Base-by-base conservation (phyloP, 768 basidiomycete species). In the Hydnum rufescens region DNA sequence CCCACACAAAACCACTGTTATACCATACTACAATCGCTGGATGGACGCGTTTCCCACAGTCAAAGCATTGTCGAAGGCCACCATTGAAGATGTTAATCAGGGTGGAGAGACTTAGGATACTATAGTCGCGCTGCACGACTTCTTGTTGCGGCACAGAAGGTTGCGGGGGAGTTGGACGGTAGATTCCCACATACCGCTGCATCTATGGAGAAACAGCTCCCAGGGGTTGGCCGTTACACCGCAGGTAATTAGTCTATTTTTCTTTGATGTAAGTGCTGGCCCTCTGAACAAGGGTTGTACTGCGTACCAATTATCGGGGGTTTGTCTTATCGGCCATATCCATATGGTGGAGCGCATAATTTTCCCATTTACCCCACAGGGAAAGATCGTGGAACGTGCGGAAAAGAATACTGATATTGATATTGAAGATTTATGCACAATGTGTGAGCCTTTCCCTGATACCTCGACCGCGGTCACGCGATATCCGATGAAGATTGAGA, bases 41-140 rank as follows among this genome's bases (percentile, higher is more conserved):
- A 85, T 92, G 73, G 68, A 70, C 58, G 80, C 71, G 61, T 92
- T 86, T 67, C 86, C 88, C 5, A 87, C 83, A 19, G 76, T 90
- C 55, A 66, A 67, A 54, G 76, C 82, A 57, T 73, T 92, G 32
- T 82, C 85, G 77, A 63, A 64, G 39, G 75, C 83, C n/a, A 74
- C 77, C 55, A 74, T 86, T 55, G 87, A 96, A 59, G 75, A 81
- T 22, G 87, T 95, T 54, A 92, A 96, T 62, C 67, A 75, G 66
- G 86, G 5, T 97, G 92, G 92, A 87, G 87, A 62, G 89, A 87
- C 18, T 70, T 92, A 2, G 88, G 89, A 4, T 92, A 90, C 64
- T 92, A 92, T 64, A 82, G 82, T 36, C 76, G 87, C 42, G 88
- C 86, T 18, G 75, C 81, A 44, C 77, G 87, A 22, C 68, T 97